phyloP scores from a whole-genome alignment of 2,329 filamentous ascomycete genomes.

The Stachybotrys chartarum region DNA sequence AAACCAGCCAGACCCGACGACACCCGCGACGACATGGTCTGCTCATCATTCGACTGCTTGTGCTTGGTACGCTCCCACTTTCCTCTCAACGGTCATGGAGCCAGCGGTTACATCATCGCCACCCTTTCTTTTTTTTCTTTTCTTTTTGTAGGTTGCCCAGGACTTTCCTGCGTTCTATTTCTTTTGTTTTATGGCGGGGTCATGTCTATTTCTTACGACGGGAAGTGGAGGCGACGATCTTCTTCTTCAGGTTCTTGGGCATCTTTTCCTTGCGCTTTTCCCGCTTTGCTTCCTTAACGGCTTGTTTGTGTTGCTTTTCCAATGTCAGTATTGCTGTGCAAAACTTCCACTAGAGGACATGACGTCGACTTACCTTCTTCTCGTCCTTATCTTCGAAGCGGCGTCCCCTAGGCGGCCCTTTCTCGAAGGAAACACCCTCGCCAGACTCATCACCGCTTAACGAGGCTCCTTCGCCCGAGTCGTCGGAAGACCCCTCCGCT shows the following conservation, averaged over 20 bases:
- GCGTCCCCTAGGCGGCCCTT: constrained; percentile 68
- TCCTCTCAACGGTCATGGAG: neutral
- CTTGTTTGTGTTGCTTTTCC: constrained; percentile 63
- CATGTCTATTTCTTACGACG: constrained; percentile 54
- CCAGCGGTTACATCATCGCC: neutral
- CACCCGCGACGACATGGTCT: constrained; percentile 22
- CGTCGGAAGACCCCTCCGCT: constrained; percentile 30
- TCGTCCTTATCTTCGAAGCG: constrained; percentile 86
- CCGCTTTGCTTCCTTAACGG: constrained; percentile 90
- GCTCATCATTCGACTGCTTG: constrained; percentile 41
- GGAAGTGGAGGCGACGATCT: constrained; percentile 57
- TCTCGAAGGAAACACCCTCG: constrained; percentile 53
- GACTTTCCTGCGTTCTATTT: neutral
- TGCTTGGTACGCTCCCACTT: constrained; percentile 2
- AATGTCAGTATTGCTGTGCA: constrained; percentile 7
- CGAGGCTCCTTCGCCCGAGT: constrained; percentile 41
- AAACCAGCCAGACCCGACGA: constrained; percentile 18
- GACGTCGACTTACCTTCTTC: constrained; percentile 57
- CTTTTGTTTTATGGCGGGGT: constrained; percentile 3
- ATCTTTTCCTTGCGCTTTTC: constrained; percentile 94
- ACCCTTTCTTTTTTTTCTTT: constrained; percentile 2
- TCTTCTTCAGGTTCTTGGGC: constrained; percentile 94
- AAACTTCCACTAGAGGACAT: neutral
- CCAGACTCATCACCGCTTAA: constrained; percentile 35
- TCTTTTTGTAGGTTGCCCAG: neutral